Evolutionary conservation across 148 eudicot species (phyloP).

Genomic region (Camellia granthamiana): DNA sequence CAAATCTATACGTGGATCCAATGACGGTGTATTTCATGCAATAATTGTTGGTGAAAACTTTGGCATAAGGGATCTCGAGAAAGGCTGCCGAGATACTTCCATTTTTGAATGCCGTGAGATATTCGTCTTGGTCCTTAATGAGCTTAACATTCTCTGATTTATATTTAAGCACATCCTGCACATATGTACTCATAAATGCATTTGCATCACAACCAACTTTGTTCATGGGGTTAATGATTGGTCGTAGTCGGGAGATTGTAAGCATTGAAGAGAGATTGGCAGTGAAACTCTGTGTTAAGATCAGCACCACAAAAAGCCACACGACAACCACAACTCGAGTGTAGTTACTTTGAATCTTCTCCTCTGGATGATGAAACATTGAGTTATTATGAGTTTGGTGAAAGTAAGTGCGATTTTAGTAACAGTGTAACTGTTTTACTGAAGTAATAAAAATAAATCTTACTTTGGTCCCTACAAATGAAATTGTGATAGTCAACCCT

Average conservation of each 20-base stretch:
- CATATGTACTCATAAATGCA: not conserved
- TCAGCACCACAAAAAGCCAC: slow-evolving; percentile 33
- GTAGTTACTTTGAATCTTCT: not conserved
- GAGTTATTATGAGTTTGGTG: no score
- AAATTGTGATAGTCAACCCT: no score
- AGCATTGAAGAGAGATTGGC: slow-evolving; percentile 37
- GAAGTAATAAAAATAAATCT: not conserved
- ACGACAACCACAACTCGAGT: slow-evolving; percentile 29
- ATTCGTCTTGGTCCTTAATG: not conserved
- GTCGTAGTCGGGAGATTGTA: slow-evolving; percentile 1
- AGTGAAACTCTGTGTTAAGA: slow-evolving; percentile 26
- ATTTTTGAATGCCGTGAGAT: no score
- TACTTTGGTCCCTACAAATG: no score
- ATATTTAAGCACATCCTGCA: not conserved
- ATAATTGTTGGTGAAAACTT: no score
- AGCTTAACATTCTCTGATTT: not conserved
- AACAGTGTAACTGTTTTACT: not conserved
- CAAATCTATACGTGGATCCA: no score
- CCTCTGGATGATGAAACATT: not conserved
- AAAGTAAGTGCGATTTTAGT: no score
- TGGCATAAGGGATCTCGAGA: no score
- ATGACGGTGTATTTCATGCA: no score
- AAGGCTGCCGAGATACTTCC: no score
- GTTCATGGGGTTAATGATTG: not conserved
- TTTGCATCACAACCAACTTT: not conserved